Conservation (phyloP, 306 rosid species). For the Begonia fuchsioides region DNA sequence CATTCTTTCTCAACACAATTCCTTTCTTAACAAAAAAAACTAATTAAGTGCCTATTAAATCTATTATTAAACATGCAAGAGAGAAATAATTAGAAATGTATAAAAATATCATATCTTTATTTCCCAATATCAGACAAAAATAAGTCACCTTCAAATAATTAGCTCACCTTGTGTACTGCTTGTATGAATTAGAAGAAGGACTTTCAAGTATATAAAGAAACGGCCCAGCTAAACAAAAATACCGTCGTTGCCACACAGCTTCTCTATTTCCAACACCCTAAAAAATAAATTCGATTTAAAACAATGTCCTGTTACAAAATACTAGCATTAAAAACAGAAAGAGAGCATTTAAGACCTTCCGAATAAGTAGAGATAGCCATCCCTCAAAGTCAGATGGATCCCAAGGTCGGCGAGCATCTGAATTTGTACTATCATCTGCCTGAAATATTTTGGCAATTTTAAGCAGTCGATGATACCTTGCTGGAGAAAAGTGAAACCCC, state of each 20-base stretch:
- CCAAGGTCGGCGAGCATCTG: conserved; percentile 61
- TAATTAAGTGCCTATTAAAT: too few relatives aligned
- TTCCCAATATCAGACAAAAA: not conserved
- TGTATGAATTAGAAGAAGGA: conserved; percentile 77
- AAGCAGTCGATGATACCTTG: conserved; percentile 91
- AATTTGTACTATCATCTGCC: conserved; percentile 43
- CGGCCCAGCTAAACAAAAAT: conserved; percentile 78
- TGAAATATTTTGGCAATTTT: conserved; percentile 66
- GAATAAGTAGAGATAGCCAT: conserved; percentile 63
- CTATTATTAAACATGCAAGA: too few relatives aligned
- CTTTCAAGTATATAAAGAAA: conserved; percentile 77
- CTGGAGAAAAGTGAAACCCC: conserved; percentile 92
- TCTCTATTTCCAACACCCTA: conserved; percentile 95
- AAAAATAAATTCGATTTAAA: conserved; percentile 1
- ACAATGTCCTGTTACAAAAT: not conserved
- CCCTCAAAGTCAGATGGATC: conserved; percentile 90
- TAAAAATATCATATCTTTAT: too few relatives aligned
- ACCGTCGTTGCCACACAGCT: conserved; percentile 86
- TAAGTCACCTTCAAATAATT: conserved; percentile 10
- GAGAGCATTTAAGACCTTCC: conserved; percentile 52
- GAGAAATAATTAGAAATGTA: too few relatives aligned
- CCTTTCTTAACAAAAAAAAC: too few relatives aligned
- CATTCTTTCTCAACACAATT: too few relatives aligned
- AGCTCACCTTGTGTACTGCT: conserved; percentile 65
- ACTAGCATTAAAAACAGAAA: not conserved